These are phyloP conservation scores for Litsea cubeba DNA, from an alignment of 164 flowering plant species.

Conservation along the genomic window DNA sequence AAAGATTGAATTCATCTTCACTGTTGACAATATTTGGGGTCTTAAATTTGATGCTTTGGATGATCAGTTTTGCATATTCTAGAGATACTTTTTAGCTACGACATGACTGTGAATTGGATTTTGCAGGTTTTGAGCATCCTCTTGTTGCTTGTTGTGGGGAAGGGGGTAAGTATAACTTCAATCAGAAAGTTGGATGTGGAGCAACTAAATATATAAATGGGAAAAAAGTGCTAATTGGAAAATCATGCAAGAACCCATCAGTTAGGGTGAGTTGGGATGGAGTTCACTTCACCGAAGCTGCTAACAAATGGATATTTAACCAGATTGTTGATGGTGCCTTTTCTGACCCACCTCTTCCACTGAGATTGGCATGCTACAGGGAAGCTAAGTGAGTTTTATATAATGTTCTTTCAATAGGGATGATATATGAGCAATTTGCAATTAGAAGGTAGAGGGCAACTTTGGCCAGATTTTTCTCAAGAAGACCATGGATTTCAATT, in stretches of 20 bases:
- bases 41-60: neutral
- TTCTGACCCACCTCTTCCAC: constrained; percentile 55
- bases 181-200: constrained; percentile 54
- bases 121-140: constrained; percentile 57
- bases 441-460: too few relatives aligned
- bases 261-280: constrained; percentile 69
- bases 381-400: neutral
- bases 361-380: constrained; percentile 39
- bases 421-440: too few relatives aligned
- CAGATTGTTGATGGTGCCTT: constrained; percentile 46
- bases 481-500: too few relatives aligned
- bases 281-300: constrained; percentile 77
- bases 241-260: constrained; percentile 56
- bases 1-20: neutral
- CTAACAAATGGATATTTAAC: constrained; percentile 56
- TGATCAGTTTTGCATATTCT: neutral
- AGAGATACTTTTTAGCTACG: neutral
- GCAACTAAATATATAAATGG: constrained; percentile 35
- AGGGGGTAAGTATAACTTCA: constrained; percentile 76
- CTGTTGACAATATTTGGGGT: neutral
- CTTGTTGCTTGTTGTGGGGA: constrained; percentile 68
- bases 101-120: neutral
- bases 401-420: too few relatives aligned
- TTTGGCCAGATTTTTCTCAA: too few relatives aligned
- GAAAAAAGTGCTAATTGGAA: constrained; percentile 37